A percentile compares a stretch with the other conserved stretches of the same genome.
phyloP scores from a whole-genome alignment of 805 yeast genomes.

The Metschnikowia baotianmanensis region DNA sequence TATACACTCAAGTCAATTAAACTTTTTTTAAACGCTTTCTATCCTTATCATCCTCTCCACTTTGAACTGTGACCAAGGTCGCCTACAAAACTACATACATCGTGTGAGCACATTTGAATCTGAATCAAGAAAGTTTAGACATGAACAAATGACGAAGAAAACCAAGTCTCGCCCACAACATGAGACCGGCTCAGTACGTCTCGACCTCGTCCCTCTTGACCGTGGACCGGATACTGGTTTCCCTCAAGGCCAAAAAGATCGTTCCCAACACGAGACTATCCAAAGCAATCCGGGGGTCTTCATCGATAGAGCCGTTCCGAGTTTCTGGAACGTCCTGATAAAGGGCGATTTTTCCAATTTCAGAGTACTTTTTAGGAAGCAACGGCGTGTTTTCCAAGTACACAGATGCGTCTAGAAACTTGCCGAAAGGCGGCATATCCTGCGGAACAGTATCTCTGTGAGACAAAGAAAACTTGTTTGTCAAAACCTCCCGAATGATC shows the following conservation, averaged over 20 bases:
- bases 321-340: constrained; percentile 25
- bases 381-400: constrained; percentile 20
- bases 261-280: constrained; percentile 34
- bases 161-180: too few species aligned
- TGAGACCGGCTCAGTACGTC: neutral
- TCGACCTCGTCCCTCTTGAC: constrained; percentile 4
- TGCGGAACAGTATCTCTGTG: constrained; percentile 24
- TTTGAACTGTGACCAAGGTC: too few species aligned
- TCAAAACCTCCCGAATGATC: constrained; percentile 20
- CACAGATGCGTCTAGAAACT: constrained; percentile 27
- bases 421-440: constrained; percentile 40
- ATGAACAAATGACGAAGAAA: too few species aligned
- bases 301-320: constrained; percentile 9
- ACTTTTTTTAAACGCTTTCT: too few species aligned
- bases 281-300: constrained; percentile 24
- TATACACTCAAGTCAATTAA: too few species aligned
- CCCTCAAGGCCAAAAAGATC: constrained; percentile 32
- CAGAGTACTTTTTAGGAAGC: constrained; percentile 36
- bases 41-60: too few species aligned
- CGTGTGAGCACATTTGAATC: too few species aligned
- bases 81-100: too few species aligned
- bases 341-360: constrained; percentile 32
- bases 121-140: too few species aligned
- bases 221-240: constrained; percentile 25
- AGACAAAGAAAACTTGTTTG: constrained; percentile 7